Percentiles rank a stretch among this genome's conserved stretches.
phyloP scores from a whole-genome alignment of 208 protist species.

The Leishmania lainsoni region DNA sequence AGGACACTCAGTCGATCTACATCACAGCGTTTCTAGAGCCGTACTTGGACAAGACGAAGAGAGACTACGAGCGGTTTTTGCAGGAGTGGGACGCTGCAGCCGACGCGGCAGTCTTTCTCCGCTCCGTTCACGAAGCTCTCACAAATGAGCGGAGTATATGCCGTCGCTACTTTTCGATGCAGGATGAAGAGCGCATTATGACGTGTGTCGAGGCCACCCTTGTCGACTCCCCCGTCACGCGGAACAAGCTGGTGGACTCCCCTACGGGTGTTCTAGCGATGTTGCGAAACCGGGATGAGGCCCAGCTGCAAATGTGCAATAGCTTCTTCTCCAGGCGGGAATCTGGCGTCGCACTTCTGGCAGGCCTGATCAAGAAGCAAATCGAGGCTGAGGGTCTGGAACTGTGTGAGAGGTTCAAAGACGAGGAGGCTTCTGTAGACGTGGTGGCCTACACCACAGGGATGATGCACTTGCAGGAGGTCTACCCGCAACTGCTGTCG shows the following conservation, averaged over 20 bases:
- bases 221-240: conserved; percentile 48
- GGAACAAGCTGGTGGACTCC: conserved; percentile 46
- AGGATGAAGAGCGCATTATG: conserved; percentile 63
- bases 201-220: conserved; percentile 60
- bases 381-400: conserved; percentile 61
- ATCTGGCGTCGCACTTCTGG: conserved; percentile 49
- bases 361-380: conserved; percentile 41
- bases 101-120: conserved; percentile 46
- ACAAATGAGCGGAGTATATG: conserved; percentile 60
- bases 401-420: conserved; percentile 44
- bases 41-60: conserved; percentile 56
- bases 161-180: conserved; percentile 55
- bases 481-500: conserved; percentile 55
- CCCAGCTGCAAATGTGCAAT: conserved; percentile 58
- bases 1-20: conserved; percentile 67
- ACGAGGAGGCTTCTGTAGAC: conserved; percentile 55
- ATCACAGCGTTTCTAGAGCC: conserved; percentile 71
- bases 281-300: conserved; percentile 51
- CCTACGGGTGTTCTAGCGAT: conserved; percentile 49
- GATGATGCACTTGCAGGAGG: conserved; percentile 82
- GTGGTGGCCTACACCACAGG: conserved; percentile 57
- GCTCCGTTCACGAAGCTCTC: conserved; percentile 40
- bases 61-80: conserved; percentile 55
- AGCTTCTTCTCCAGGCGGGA: conserved; percentile 58
- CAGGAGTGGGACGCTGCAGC: conserved; percentile 38